Evolutionary conservation across 1,139 yeast species (phyloP), one percentile per base, ranked within the genome.

Genomic region (Kodamaea ohmeri): DNA sequence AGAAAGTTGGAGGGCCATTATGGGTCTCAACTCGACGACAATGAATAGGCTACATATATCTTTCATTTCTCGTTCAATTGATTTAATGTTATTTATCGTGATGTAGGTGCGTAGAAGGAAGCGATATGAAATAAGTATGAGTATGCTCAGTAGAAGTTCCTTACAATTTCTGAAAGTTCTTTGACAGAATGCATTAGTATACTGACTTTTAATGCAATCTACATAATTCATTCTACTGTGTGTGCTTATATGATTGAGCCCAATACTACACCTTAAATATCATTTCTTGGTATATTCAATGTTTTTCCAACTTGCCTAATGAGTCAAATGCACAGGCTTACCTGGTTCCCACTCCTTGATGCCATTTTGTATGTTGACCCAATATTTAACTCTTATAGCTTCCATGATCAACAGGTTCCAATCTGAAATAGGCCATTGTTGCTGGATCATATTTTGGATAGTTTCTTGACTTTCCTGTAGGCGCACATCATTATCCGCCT

Each of bases 321-420:
- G 88, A 7, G 83, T 78, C 53, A 82, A 61, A 40, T 71, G 76
- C 3, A 82, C 77, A 4, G 82, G 78, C 53, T 77, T 76, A 26
- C 87, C 88, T 0, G 82, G 79, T 48, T 80, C 83, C 90, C 92
- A 83, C 37, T 86, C 90, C 49, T 76, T 78, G 33, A 89, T 74
- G 4, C 87, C 90, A 35, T 73, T 74, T 36, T 78, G 78, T 30
- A 90, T 79, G 54, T 86, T 89, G 35, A 73, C 74, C 95, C 96
- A 90, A 56, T 89, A 92, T 55, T 86, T 86, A 45, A 92, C 63
- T 46, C 76, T 74, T 20, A 88, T 77, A 1, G 95, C 83, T 43
- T 80, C 80, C 43, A 74, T 61, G 42, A 83, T 77, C 18, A 94
- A 83, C 1, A 57, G 54, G 16, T 77, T 74, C 70, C 81, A 74